Evolutionary conservation across 202 grass and related monocot genomes (phyloP).

Genomic region (Tripidium arundinaceum): DNA sequence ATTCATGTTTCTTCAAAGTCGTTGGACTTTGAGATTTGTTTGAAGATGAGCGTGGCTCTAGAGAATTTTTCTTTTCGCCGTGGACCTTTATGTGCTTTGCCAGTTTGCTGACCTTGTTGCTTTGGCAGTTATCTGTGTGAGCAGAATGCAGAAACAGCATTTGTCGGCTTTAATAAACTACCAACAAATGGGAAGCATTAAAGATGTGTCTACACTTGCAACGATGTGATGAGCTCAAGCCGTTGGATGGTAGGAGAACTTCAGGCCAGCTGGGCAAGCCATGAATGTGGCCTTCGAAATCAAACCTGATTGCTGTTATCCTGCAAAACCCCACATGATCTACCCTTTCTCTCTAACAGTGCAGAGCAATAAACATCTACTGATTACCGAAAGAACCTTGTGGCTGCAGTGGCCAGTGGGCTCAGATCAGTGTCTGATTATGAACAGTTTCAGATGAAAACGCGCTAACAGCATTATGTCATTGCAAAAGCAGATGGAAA

Average conservation of each 20-base stretch:
- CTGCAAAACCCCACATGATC: constrained; percentile 25
- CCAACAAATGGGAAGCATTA: background rate
- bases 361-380: constrained; percentile 9
- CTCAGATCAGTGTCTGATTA: background rate
- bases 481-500: constrained; percentile 7
- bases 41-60: background rate
- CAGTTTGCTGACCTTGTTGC: background rate
- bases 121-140: constrained; percentile 11
- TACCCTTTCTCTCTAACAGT: constrained; percentile 4
- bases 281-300: constrained; percentile 29
- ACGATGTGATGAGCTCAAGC: background rate
- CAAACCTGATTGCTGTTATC: background rate
- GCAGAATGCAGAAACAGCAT: background rate
- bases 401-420: constrained; percentile 1
- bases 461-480: background rate
- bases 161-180: background rate
- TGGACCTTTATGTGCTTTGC: background rate
- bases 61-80: background rate
- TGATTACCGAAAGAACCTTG: background rate
- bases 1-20: background rate
- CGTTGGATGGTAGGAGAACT: background rate
- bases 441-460: constrained; percentile 7
- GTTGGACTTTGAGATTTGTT: background rate
- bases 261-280: background rate
- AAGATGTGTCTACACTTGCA: background rate